Evolutionary conservation across 495 filamentous ascomycete species (phyloP).

Genomic region (Aspergillus cristatus): DNA sequence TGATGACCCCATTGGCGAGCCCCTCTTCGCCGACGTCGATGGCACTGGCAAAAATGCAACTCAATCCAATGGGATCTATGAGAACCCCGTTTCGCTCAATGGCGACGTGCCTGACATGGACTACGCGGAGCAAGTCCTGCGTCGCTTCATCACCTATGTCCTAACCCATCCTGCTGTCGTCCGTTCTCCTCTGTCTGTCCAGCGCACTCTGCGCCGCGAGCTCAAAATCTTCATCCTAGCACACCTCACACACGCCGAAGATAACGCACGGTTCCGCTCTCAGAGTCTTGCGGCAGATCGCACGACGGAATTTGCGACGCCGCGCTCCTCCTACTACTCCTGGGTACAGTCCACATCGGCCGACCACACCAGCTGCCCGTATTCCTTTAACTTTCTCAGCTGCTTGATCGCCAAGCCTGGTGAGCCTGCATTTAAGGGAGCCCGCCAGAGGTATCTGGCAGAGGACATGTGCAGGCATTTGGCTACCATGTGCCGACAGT

Average conservation of each 20-base stretch:
- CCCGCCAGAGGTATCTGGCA: constrained; percentile 19
- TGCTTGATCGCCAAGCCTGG: constrained; percentile 14
- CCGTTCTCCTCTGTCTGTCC: not conserved
- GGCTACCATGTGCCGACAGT: constrained; percentile 26
- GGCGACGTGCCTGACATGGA: not conserved
- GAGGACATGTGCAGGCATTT: constrained; percentile 21
- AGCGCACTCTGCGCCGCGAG: constrained; percentile 6
- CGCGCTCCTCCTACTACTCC: constrained; percentile 7
- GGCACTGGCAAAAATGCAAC: not conserved
- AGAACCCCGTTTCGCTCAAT: not conserved
- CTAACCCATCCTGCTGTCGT: constrained; percentile 2
- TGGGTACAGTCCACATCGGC: constrained; percentile 30
- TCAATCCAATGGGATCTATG: not conserved
- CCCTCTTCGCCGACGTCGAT: not conserved
- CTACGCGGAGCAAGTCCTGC: not conserved
- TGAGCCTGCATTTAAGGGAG: constrained; percentile 6
- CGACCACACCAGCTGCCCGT: constrained; percentile 27
- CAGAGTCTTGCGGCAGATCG: not conserved
- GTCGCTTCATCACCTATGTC: not conserved
- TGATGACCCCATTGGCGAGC: not conserved
- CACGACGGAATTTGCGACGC: not conserved
- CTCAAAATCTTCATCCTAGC: constrained; percentile 15
- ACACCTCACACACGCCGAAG: constrained; percentile 16
- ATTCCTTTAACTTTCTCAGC: constrained; percentile 25
- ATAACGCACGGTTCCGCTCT: constrained; percentile 6